Conservation (phyloP, 768 basidiomycete species). For the Dioszegia crocea region DNA sequence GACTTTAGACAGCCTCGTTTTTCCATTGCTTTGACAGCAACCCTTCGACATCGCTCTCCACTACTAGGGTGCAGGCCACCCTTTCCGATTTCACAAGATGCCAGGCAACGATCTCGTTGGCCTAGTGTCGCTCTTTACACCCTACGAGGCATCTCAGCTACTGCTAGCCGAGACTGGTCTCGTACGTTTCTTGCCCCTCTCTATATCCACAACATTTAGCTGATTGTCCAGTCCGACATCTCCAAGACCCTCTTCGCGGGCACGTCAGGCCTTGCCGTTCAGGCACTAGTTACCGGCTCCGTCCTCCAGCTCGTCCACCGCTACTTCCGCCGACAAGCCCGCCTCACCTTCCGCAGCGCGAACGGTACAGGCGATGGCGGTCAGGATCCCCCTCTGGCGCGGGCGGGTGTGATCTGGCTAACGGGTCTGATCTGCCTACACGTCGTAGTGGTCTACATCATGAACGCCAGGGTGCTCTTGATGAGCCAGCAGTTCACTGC, state of each 20-base stretch:
- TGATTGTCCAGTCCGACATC: not conserved
- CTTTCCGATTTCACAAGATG: not conserved
- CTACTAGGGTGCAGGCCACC: conserved; percentile 3
- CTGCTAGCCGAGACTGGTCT: conserved; percentile 5
- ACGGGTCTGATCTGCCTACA: conserved; percentile 5
- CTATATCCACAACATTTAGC: not conserved
- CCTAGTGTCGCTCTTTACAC: not conserved
- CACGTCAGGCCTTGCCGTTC: conserved; percentile 5
- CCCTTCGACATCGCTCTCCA: not conserved
- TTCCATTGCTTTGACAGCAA: not conserved
- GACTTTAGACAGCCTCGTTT: not conserved
- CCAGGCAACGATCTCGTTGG: not conserved
- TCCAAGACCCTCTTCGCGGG: conserved; percentile 5
- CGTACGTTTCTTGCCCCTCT: not conserved
- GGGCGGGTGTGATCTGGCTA: conserved; percentile 10
- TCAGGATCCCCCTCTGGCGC: conserved; percentile 2
- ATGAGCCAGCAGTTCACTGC: conserved; percentile 9
- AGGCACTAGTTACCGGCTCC: conserved; percentile 7
- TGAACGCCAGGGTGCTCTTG: conserved; percentile 4
- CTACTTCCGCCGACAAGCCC: conserved; percentile 1
- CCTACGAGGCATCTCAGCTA: not conserved
- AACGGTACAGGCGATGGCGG: not conserved
- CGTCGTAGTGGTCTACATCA: conserved; percentile 2
- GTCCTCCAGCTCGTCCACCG: conserved; percentile 8
- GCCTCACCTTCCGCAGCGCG: not conserved